These are phyloP conservation scores for Malus domestica DNA, from an alignment of 306 rosid species.

Conservation along the genomic window ASM211411v1 NC_041792.1:28568907-28569406, in stretches of 20 bases:
- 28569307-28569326: conserved; percentile 60
- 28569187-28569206: conserved; percentile 32
- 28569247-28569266: conserved; percentile 11
- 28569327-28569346: conserved; percentile 77
- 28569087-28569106: conserved; percentile 61
- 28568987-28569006: conserved; percentile 71
- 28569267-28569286: conserved; percentile 78
- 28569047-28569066: neutral
- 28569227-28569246: conserved; percentile 7
- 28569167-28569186: conserved; percentile 68
- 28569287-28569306: conserved; percentile 66
- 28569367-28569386: conserved; percentile 49
- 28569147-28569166: conserved; percentile 71
- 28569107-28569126: conserved; percentile 92
- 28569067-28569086: conserved; percentile 54
- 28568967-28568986: conserved; percentile 78
- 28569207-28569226: conserved; percentile 12
- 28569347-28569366: conserved; percentile 65
- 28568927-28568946: conserved; percentile 73
- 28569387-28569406: conserved; percentile 56
- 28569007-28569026: conserved; percentile 29
- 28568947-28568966: conserved; percentile 79
- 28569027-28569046: neutral
- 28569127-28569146: conserved; percentile 87
- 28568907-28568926: conserved; percentile 81